Percentiles rank a stretch among this genome's conserved stretches.
phyloP scores from a whole-genome alignment of 352 stramenopile genomes.

The Phytophthora hybrid region DNA sequence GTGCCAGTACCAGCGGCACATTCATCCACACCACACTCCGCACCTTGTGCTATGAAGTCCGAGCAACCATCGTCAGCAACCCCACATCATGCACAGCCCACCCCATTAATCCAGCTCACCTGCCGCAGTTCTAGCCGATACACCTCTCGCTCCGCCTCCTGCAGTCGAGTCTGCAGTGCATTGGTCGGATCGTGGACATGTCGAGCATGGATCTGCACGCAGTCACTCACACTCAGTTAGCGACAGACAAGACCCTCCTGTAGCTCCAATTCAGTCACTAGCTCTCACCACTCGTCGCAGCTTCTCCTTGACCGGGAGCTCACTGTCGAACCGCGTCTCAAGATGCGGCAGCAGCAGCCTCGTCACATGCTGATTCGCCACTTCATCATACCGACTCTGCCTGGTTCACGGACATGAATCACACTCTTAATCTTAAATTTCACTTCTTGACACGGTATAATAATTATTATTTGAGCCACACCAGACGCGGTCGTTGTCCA shows the following conservation, averaged over 20 bases:
- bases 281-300: conserved; percentile 52
- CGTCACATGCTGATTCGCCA: conserved; percentile 42
- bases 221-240: too few relatives aligned
- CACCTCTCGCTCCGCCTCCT: conserved; percentile 49
- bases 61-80: background rate
- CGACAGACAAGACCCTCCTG: background rate
- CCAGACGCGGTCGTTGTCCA: conserved; percentile 57
- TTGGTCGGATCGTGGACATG: conserved; percentile 59
- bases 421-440: background rate
- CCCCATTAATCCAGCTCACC: conserved; percentile 23
- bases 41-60: conserved; percentile 41
- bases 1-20: conserved; percentile 38
- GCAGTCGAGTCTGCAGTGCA: conserved; percentile 53
- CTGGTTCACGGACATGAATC: conserved; percentile 14
- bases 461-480: conserved; percentile 17
- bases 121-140: conserved; percentile 47
- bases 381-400: conserved; percentile 42
- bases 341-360: conserved; percentile 44
- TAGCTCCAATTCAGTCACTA: background rate
- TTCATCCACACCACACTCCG: conserved; percentile 49
- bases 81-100: background rate
- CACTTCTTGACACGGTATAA: background rate
- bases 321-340: conserved; percentile 20
- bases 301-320: conserved; percentile 38
- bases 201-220: conserved; percentile 48